Percentiles rank a stretch among this genome's conserved stretches.
phyloP scores from a whole-genome alignment of 345 rosid genomes.

The Pugionium dolabratum region DNA sequence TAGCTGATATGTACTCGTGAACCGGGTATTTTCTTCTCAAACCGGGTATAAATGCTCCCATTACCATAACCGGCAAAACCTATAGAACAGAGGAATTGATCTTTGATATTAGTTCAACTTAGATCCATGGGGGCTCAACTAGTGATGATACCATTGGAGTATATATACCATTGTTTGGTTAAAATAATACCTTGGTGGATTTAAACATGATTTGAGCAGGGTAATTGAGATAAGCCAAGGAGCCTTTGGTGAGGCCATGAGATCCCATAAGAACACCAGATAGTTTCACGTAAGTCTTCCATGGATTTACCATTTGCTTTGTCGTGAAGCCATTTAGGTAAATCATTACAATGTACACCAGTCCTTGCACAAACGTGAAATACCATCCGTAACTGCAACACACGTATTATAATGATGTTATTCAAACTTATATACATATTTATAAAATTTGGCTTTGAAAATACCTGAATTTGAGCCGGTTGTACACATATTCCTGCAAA shows the following conservation, averaged over 20 bases:
- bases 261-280: slow-evolving; percentile 87
- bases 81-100: slow-evolving; percentile 36
- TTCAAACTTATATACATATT: background rate
- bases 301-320: slow-evolving; percentile 86
- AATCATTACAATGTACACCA: slow-evolving; percentile 68
- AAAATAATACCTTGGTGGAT: slow-evolving; percentile 92
- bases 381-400: slow-evolving; percentile 84
- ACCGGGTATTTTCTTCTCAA: slow-evolving; percentile 73
- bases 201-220: slow-evolving; percentile 95
- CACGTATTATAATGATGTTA: background rate
- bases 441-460: background rate
- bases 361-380: slow-evolving; percentile 88
- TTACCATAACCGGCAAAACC: slow-evolving; percentile 86
- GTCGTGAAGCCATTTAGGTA: slow-evolving; percentile 76
- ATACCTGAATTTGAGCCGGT: slow-evolving; percentile 89
- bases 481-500: slow-evolving; percentile 85
- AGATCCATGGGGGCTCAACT: too few relatives aligned
- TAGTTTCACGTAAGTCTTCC: slow-evolving; percentile 79
- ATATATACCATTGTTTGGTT: too few relatives aligned
- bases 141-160: too few relatives aligned
- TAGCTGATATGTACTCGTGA: slow-evolving; percentile 76
- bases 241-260: slow-evolving; percentile 84
- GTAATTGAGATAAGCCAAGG: slow-evolving; percentile 84
- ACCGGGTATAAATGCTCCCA: slow-evolving; percentile 90
- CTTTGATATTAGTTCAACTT: background rate